Percentiles rank a stretch among this genome's conserved stretches.
Evolutionary conservation across 305 asterid species (phyloP).

Genomic region (Solanum aculeatissimum): DNA sequence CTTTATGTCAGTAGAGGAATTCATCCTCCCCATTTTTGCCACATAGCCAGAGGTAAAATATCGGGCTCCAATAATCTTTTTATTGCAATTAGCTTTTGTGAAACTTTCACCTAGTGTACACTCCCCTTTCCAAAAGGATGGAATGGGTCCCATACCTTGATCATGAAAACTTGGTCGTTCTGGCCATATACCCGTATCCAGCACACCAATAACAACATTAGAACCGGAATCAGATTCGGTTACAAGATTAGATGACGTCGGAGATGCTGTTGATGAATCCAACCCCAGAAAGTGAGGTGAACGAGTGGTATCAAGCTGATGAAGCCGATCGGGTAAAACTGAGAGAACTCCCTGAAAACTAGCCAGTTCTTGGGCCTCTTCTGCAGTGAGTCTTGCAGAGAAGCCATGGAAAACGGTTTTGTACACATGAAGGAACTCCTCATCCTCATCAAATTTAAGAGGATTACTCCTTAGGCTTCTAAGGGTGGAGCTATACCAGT

Average conservation of each 20-base stretch:
- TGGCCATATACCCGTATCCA: conserved; percentile 81
- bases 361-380: conserved; percentile 33
- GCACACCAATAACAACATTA: conserved; percentile 47
- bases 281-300: conserved; percentile 63
- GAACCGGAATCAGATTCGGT: conserved; percentile 58
- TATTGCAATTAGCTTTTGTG: conserved; percentile 40
- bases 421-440: conserved; percentile 44
- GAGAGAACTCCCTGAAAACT: conserved; percentile 35
- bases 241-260: conserved; percentile 20
- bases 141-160: conserved; percentile 51
- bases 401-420: conserved; percentile 72
- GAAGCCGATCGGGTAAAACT: conserved; percentile 55
- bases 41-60: conserved; percentile 44
- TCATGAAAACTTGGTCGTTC: conserved; percentile 64
- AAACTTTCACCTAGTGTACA: conserved; percentile 46
- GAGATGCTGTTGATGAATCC: not conserved
- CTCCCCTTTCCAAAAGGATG: conserved; percentile 60
- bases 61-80: conserved; percentile 62
- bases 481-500: conserved; percentile 72
- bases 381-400: conserved; percentile 39
- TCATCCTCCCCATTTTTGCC: conserved; percentile 22
- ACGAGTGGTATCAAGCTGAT: conserved; percentile 57
- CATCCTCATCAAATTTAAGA: not conserved
- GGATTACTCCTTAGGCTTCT: conserved; percentile 21
- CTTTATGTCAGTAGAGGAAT: conserved; percentile 19